Conservation (phyloP, 768 basidiomycete species). For the Suillus fuscotomentosus region DNA sequence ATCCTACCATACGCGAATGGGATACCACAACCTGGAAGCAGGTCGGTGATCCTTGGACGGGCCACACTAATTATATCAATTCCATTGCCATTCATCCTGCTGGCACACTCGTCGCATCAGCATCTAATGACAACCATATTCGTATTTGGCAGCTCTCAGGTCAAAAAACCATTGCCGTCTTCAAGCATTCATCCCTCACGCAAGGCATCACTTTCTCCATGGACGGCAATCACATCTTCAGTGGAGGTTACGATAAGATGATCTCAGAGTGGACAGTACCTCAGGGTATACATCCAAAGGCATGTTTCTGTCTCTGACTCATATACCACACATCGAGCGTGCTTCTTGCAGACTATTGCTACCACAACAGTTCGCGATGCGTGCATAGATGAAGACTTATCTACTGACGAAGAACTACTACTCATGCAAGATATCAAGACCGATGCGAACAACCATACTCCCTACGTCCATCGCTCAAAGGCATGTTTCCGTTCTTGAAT, state of each 20-base stretch:
- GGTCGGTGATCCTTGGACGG: neutral
- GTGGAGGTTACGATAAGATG: neutral
- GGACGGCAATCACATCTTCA: neutral
- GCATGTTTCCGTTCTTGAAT: too few relatives aligned
- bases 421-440: neutral
- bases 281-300: neutral
- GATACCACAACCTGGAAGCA: neutral
- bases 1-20: neutral
- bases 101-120: neutral
- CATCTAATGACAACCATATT: neutral
- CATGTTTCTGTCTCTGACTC: neutral
- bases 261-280: neutral
- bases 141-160: neutral
- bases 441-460: too few relatives aligned
- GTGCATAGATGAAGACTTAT: neutral
- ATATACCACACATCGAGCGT: neutral
- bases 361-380: neutral
- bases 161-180: neutral
- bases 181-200: neutral
- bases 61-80: fast-evolving
- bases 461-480: too few relatives aligned
- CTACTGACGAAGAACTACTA: neutral
- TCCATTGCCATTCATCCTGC: neutral
- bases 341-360: neutral
- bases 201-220: neutral